Evolutionary conservation across 164 flowering plant species (phyloP).

Genomic region (Cinnamomum micranthum): DNA sequence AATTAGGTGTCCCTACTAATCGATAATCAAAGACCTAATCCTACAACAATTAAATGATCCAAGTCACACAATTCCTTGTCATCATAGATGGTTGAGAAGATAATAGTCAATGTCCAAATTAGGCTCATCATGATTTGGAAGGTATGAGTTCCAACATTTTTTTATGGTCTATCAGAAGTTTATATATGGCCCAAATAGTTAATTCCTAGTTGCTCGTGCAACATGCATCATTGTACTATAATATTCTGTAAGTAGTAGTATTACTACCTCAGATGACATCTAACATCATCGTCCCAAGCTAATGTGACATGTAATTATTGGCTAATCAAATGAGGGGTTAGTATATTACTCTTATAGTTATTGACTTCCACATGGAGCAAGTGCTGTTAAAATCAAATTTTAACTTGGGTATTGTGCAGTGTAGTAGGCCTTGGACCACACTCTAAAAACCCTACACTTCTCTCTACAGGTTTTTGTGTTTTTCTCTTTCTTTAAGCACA

Average conservation of each 20-base stretch:
- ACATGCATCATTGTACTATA: background rate
- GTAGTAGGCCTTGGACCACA: conserved; percentile 9
- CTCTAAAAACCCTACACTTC: background rate
- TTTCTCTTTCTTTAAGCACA: too few relatives aligned
- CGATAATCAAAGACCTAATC: too few relatives aligned
- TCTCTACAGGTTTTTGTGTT: too few relatives aligned
- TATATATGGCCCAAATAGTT: background rate
- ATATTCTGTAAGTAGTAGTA: background rate
- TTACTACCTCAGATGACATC: background rate
- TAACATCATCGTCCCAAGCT: conserved; percentile 18
- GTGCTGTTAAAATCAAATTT: too few relatives aligned
- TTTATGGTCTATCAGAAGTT: too few relatives aligned
- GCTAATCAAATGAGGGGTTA: background rate
- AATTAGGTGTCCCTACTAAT: too few relatives aligned
- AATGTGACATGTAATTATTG: conserved; percentile 18
- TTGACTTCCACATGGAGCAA: conserved; percentile 3
- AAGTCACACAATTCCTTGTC: too few relatives aligned
- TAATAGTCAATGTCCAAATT: too few relatives aligned
- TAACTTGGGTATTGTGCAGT: background rate
- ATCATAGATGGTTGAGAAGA: too few relatives aligned
- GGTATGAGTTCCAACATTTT: too few relatives aligned
- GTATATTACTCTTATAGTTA: background rate
- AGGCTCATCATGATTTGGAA: too few relatives aligned
- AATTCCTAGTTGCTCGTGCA: background rate
- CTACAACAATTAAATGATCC: too few relatives aligned